These are phyloP conservation scores for Chrysoporthe puriensis DNA, from an alignment of 2,329 filamentous ascomycete species.

Conservation along the genomic window DNA sequence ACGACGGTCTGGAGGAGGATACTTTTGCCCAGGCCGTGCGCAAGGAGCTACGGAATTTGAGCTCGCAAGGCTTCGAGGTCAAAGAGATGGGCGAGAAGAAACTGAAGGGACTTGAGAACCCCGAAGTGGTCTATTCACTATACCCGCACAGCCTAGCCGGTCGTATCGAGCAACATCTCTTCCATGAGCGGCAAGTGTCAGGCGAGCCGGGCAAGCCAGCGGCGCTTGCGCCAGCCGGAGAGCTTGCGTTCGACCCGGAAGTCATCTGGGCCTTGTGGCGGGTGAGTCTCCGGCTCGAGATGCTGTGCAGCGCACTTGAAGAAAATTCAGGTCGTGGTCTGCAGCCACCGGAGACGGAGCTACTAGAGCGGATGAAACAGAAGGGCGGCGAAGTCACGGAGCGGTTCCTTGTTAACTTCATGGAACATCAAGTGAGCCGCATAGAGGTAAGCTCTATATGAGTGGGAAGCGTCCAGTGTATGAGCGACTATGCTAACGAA, in stretches of 20 bases:
- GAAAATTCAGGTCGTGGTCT: conserved; percentile 64
- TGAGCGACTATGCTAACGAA: conserved; percentile 10
- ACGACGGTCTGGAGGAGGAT: conserved; percentile 78
- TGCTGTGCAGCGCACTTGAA: conserved; percentile 89
- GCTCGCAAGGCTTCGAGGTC: conserved; percentile 91
- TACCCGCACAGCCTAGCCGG: conserved; percentile 89
- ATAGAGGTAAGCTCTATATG: conserved; percentile 76
- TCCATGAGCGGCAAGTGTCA: conserved; percentile 46
- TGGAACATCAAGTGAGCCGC: conserved; percentile 92
- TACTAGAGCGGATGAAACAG: conserved; percentile 70
- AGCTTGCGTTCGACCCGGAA: conserved; percentile 79
- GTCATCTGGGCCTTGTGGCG: conserved; percentile 89
- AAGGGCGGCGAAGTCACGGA: conserved; percentile 86
- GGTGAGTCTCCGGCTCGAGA: conserved; percentile 85
- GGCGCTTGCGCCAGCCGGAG: conserved; percentile 63
- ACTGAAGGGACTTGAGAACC: conserved; percentile 95
- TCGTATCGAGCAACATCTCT: conserved; percentile 71
- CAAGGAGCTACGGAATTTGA: conserved; percentile 83
- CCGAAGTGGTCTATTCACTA: conserved; percentile 92
- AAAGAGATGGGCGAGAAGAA: conserved; percentile 93
- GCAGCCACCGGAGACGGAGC: conserved; percentile 78
- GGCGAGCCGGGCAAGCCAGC: conserved; percentile 60
- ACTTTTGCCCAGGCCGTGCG: conserved; percentile 75
- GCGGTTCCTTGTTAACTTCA: conserved; percentile 81
- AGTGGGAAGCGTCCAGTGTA: not conserved